These are phyloP conservation scores for Colletotrichum somersetense DNA, from an alignment of 2,329 filamentous ascomycete genomes.

Conservation along the genomic window DNA sequence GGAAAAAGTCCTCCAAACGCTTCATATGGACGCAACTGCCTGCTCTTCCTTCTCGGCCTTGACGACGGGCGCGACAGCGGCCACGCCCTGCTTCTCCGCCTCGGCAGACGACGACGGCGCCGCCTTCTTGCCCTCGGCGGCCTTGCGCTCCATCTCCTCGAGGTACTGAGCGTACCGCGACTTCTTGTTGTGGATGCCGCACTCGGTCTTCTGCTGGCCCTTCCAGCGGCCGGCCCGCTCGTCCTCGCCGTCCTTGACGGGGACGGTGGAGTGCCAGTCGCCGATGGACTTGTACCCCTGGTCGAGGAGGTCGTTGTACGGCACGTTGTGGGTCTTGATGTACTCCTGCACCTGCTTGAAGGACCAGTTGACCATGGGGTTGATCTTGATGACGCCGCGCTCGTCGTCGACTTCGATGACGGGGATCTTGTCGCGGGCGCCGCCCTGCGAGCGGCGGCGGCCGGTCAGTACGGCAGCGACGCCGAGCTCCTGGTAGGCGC, in stretches of 20 bases:
- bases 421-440: slow-evolving; percentile 88
- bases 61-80: slow-evolving; percentile 40
- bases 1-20: not conserved
- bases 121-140: slow-evolving; percentile 61
- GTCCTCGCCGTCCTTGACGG: slow-evolving; percentile 91
- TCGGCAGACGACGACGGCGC: slow-evolving; percentile 43
- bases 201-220: slow-evolving; percentile 95
- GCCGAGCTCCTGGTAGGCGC: slow-evolving; percentile 87
- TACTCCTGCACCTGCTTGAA: slow-evolving; percentile 93
- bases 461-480: slow-evolving; percentile 94
- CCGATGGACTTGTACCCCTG: slow-evolving; percentile 97
- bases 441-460: slow-evolving; percentile 90
- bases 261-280: slow-evolving; percentile 97
- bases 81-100: slow-evolving; percentile 42
- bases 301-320: slow-evolving; percentile 93
- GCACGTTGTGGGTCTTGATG: slow-evolving; percentile 86
- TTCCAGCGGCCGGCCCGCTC: slow-evolving; percentile 98
- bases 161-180: slow-evolving; percentile 92
- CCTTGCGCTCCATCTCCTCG: slow-evolving; percentile 77
- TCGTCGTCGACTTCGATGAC: slow-evolving; percentile 93
- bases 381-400: slow-evolving; percentile 94
- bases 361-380: slow-evolving; percentile 93
- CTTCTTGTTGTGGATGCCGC: slow-evolving; percentile 98
- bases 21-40: slow-evolving; percentile 23
- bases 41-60: slow-evolving; percentile 42